Percentiles rank a stretch among this genome's conserved stretches.
phyloP scores from a whole-genome alignment of 345 rosid species.

The Noccaea bulbosa region DNA sequence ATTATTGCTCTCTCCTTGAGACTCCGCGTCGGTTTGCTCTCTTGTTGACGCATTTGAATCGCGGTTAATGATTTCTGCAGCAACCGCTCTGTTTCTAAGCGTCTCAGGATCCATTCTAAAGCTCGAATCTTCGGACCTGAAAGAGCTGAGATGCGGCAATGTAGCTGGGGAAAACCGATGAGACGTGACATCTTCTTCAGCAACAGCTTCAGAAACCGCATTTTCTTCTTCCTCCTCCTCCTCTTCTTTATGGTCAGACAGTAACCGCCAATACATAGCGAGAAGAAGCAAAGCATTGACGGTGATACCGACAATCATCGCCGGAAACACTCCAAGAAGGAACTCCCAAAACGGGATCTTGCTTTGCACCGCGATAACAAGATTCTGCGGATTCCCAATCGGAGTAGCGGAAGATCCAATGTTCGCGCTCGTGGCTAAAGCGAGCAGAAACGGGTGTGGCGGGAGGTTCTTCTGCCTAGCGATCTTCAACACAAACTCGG shows the following conservation, averaged over 20 bases:
- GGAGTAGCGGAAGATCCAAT: conserved; percentile 90
- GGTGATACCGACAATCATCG: conserved; percentile 64
- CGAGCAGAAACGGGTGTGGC: conserved; percentile 77
- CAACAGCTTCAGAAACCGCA: conserved; percentile 45
- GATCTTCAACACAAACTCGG: conserved; percentile 79
- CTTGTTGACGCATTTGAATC: conserved; percentile 47
- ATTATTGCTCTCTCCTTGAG: conserved; percentile 32
- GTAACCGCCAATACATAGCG: conserved; percentile 66
- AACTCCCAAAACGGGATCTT: conserved; percentile 65
- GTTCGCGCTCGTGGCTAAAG: conserved; percentile 85
- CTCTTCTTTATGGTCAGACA: conserved; percentile 58
- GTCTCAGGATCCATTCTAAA: conserved; percentile 46
- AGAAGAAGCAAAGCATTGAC: conserved; percentile 66
- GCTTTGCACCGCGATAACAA: conserved; percentile 78
- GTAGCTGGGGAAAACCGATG: conserved; percentile 80
- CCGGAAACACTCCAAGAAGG: conserved; percentile 64
- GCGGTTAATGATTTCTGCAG: conserved; percentile 34
- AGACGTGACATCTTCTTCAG: conserved; percentile 55
- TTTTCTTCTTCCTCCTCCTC: conserved; percentile 46
- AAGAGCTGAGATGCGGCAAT: conserved; percentile 55
- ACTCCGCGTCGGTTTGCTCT: conserved; percentile 46
- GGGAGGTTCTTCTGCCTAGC: conserved; percentile 83
- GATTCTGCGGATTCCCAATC: conserved; percentile 88
- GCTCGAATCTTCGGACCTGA: conserved; percentile 53
- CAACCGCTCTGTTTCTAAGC: conserved; percentile 53